Evolutionary conservation across 768 basidiomycete species (phyloP), one percentile per base, ranked within the genome.

Genomic region (Suillus luteus): DNA sequence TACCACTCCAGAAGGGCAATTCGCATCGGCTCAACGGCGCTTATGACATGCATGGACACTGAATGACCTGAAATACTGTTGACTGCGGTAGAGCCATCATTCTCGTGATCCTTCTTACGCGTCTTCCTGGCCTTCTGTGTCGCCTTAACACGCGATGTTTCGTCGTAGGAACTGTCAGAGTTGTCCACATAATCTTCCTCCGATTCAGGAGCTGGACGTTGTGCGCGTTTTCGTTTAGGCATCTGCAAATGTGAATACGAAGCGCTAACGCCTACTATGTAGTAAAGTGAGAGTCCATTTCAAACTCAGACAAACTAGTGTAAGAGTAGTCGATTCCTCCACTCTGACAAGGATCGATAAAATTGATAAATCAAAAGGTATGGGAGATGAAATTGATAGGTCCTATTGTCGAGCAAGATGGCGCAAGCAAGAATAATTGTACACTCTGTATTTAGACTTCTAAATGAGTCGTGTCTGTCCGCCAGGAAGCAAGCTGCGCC

Each of bases 1-100:
- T 89, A 98, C 95, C 95, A 98, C 59, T 64, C 59, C 24, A 83
- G 69, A n/a, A 93, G 77, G 11, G 84, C 81, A 59, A 71, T 65
- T 31, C 86, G 85, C 38, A 87, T 75, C 24, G 78, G 64, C 15
- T 69, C 74, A 19, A 82, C 73, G n/a, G 17, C 69, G 6, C 70
- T 66, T 22, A 91, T 80, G 55, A 75, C 68, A 70, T 92, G 90
- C 60, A 73, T 73, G 38, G 84, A 81, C 62, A 70, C 73, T 27
- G 81, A 64, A 71, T 90, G 89, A 17, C 49, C 33, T 31, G 62
- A 31, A 1, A 10, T 52, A 46, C 12, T 44, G 43, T 38, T 58
- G 19, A 60, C 38, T 8, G n/a, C 52, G 8, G 35, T 44, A 33
- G 43, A 37, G 1, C 38, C 43, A n/a, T 49, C 38, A 7, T 64